A percentile compares a stretch with the other conserved stretches of the same genome.
phyloP scores from a whole-genome alignment of 805 yeast species.

The Yamadazyma paraphyllophila region DNA sequence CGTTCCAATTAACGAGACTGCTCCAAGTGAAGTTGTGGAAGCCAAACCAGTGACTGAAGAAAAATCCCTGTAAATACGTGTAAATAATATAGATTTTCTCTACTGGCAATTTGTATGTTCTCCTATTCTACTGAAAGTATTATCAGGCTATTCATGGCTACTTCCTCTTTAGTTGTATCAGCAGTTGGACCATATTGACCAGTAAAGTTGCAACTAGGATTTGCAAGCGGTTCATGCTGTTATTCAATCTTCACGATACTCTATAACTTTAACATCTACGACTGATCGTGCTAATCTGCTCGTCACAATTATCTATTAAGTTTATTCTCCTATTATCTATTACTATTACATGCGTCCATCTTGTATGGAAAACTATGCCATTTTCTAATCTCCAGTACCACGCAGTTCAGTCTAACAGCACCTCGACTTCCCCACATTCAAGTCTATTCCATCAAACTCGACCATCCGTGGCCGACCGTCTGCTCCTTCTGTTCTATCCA shows the following conservation, averaged over 20 bases:
- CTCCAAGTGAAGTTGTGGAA: background rate
- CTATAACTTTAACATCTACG: no score
- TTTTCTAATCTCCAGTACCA: no score
- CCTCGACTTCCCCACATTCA: conserved; percentile 8
- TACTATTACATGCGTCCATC: no score
- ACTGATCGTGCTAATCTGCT: no score
- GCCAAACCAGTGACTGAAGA: background rate
- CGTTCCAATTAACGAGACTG: background rate
- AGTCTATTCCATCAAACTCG: conserved; percentile 32
- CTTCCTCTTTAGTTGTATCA: no score
- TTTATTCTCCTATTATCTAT: background rate
- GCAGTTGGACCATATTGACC: no score
- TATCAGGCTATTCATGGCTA: no score
- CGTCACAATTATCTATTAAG: background rate
- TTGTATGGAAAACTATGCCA: no score
- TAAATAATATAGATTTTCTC: background rate
- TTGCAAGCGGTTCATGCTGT: no score
- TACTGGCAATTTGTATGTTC: background rate
- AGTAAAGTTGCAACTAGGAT: no score
- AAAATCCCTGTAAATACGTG: conserved; percentile 6
- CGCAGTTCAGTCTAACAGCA: conserved; percentile 3
- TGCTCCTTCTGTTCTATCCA: conserved; percentile 8
- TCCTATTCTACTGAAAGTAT: no score
- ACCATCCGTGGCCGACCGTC: conserved; percentile 16
- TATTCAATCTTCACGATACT: no score